Percentiles rank a stretch among this genome's conserved stretches.
phyloP scores from a whole-genome alignment of 768 basidiomycete species.

The Kockovaella imperatae region DNA sequence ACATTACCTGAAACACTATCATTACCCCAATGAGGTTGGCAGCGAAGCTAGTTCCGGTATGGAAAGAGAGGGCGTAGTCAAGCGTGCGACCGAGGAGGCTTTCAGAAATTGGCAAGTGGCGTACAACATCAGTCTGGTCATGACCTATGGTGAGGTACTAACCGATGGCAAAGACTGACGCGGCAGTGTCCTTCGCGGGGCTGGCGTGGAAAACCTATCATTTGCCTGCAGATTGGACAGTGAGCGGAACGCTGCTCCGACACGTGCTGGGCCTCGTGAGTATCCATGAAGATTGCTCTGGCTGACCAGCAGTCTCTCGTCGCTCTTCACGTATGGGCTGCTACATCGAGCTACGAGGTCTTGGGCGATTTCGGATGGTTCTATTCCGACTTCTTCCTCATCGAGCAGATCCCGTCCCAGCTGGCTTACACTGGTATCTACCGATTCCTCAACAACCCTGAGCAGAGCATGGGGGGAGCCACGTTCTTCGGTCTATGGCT shows the following conservation, averaged over 20 bases:
- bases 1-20: conserved; percentile 90
- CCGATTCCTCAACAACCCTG: conserved; percentile 92
- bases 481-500: conserved; percentile 89
- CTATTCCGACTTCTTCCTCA: conserved; percentile 91
- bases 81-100: conserved; percentile 80
- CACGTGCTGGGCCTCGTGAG: conserved; percentile 82
- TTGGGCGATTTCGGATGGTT: conserved; percentile 97
- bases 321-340: conserved; percentile 83
- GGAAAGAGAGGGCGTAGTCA: conserved; percentile 54
- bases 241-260: conserved; percentile 74
- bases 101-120: conserved; percentile 91
- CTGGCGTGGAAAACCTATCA: conserved; percentile 86
- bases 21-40: conserved; percentile 51
- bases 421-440: conserved; percentile 96
- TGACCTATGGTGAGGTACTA: conserved; percentile 74
- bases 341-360: conserved; percentile 81
- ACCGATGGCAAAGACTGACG: neutral
- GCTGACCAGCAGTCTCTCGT: conserved; percentile 58
- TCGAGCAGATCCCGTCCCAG: conserved; percentile 77
- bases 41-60: conserved; percentile 4
- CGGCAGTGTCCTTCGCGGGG: conserved; percentile 69
- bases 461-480: conserved; percentile 82
- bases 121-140: conserved; percentile 86
- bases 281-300: conserved; percentile 8
- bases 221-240: conserved; percentile 73